phyloP scores from a whole-genome alignment of 495 filamentous ascomycete genomes.

The Viridothelium virens region DNA sequence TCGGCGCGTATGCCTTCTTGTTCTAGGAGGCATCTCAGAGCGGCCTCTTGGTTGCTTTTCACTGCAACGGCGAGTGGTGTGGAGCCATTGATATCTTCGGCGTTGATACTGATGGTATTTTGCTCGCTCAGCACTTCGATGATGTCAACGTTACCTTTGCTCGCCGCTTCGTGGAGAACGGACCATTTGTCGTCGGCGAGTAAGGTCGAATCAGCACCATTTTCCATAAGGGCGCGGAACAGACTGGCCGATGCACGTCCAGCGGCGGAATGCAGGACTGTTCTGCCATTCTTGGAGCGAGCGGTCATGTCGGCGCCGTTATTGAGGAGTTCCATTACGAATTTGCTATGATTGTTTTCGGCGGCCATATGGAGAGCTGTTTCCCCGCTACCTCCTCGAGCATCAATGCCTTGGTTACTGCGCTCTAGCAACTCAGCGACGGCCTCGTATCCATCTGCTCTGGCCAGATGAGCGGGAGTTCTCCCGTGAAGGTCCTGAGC shows the following conservation, averaged over 20 bases:
- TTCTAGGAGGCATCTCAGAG: constrained; percentile 1
- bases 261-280: constrained; percentile 3
- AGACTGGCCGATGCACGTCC: constrained; percentile 1
- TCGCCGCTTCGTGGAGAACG: constrained; percentile 9
- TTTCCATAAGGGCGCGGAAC: constrained; percentile 2
- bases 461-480: constrained; percentile 5
- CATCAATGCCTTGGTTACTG: background rate
- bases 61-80: constrained; percentile 5
- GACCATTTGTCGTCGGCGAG: constrained; percentile 6
- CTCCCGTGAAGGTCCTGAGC: constrained; percentile 1
- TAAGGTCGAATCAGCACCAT: constrained; percentile 5
- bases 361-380: constrained; percentile 9
- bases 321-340: constrained; percentile 9
- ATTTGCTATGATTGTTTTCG: background rate
- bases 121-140: background rate
- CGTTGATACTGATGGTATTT: constrained; percentile 5
- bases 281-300: background rate
- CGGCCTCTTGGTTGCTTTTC: constrained; percentile 9
- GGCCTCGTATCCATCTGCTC: background rate
- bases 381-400: constrained; percentile 4
- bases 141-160: constrained; percentile 3
- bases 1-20: constrained; percentile 1
- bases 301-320: constrained; percentile 1
- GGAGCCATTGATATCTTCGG: constrained; percentile 5
- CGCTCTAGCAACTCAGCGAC: constrained; percentile 3